Evolutionary conservation across 2,329 filamentous ascomycete genomes (phyloP), one percentile per base, ranked within the genome.

Genomic region (Geosmithia putterillii): DNA sequence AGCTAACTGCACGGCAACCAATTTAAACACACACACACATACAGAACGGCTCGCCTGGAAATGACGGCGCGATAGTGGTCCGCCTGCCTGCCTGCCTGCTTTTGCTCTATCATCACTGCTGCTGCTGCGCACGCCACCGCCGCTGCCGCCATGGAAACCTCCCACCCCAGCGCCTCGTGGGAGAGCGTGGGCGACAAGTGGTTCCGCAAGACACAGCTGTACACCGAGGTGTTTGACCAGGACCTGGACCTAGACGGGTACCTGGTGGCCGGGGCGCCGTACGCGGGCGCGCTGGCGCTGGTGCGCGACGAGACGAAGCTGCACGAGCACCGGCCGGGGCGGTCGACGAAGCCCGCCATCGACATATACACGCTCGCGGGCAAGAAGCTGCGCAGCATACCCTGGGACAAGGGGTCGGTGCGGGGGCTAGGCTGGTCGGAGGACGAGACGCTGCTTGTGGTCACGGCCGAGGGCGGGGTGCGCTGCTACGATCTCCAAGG

Each of bases 171-270:
- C 54, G 84, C 86, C 55, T 86, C 90, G 63, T 98, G 92, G 92
- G 88, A 95, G 70, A 84, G 79, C 63, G 79, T 96, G 51, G 92
- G 87, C 58, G 85, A 94, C 64, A 83, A 79, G 56, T 96, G 94
- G 72, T 98, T 96, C 69, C 86, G 90, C 61, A 95, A 94, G 69
- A 81, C 86, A 45, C 85, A 90, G 63, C 78, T 95, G 47, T 98
- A 96, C 70, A 89, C 88, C 47, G 84, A 81, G 51, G 77, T 96
- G 50, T 98, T 96, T 62, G 88, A 95, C 64, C 78, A 85, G 58
- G 88, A 95, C 59, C 72, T 95, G 48, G 89, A 98, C 66, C 76
- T 98, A 52, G 89, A 95, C 69, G 94, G 92, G 68, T 94, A 94
- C 67, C 74, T 90, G 55, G 81, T 95, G 56, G 81, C 83, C 45